Conservation (phyloP, 106 monocot genomes). For the Apostasia ramifera region DNA sequence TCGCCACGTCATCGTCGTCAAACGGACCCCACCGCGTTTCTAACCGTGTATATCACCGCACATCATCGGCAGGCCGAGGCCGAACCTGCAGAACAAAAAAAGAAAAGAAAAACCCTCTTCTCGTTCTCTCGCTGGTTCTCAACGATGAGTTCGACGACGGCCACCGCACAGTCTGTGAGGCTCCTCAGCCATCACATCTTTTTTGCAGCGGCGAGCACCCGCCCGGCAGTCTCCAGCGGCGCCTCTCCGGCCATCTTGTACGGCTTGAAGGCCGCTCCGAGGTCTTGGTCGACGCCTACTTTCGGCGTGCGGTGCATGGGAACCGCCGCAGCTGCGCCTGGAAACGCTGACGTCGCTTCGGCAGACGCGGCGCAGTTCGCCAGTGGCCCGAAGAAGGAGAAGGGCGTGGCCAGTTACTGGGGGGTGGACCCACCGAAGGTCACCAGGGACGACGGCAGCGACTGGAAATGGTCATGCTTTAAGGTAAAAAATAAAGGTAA, state of each 20-base stretch:
- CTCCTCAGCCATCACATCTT: constrained; percentile 9
- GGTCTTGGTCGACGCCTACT: neutral
- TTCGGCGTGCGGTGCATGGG: neutral
- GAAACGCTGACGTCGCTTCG: neutral
- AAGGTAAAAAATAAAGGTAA: constrained; percentile 16
- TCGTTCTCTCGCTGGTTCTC: neutral
- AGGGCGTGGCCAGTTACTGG: constrained; percentile 61
- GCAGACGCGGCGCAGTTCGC: neutral
- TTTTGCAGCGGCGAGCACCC: constrained; percentile 4
- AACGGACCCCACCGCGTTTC: neutral
- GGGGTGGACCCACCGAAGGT: constrained; percentile 41
- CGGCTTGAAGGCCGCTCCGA: neutral
- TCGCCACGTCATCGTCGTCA: no score
- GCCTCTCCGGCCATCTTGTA: neutral
- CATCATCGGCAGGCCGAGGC: neutral
- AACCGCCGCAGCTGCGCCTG: neutral
- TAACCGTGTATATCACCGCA: neutral
- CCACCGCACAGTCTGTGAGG: constrained; percentile 9
- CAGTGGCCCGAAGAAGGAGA: constrained; percentile 9
- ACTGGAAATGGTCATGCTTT: constrained; percentile 85
- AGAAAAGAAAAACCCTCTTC: neutral
- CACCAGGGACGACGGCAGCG: constrained; percentile 53
- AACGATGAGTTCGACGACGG: constrained; percentile 15
- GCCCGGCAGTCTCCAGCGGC: neutral
- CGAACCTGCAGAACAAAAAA: neutral